Percentiles rank a stretch among this genome's conserved stretches.
Evolutionary conservation across 495 filamentous ascomycete genomes (phyloP).

Genomic region (Penicillium antarcticum): DNA sequence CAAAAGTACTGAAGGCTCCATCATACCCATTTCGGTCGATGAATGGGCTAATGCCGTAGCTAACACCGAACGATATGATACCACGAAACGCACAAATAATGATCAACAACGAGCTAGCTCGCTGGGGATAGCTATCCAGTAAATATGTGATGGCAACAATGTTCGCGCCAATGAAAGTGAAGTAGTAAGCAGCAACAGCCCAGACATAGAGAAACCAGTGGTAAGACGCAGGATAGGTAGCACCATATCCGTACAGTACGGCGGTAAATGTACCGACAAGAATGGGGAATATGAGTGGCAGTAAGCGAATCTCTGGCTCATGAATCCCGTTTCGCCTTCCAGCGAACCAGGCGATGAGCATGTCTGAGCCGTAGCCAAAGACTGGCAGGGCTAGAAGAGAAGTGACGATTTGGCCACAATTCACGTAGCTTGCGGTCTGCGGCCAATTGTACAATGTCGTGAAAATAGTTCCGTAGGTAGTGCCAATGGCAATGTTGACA

Average conservation of each 20-base stretch:
- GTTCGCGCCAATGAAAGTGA: constrained; percentile 37
- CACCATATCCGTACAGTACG: constrained; percentile 32
- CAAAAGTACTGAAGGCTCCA: constrained; percentile 27
- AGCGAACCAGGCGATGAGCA: constrained; percentile 23
- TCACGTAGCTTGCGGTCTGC: constrained; percentile 30
- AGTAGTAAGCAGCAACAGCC: constrained; percentile 31
- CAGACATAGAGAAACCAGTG: constrained; percentile 36
- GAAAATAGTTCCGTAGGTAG: constrained; percentile 35
- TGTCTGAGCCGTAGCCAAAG: constrained; percentile 29
- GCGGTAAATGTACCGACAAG: constrained; percentile 27
- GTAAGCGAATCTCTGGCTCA: constrained; percentile 30
- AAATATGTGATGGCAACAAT: constrained; percentile 38
- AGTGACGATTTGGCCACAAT: constrained; percentile 29
- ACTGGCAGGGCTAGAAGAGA: constrained; percentile 32
- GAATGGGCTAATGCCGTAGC: constrained; percentile 25
- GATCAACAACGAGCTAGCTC: constrained; percentile 33
- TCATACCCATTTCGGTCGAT: constrained; percentile 25
- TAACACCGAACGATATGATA: constrained; percentile 34
- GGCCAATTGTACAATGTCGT: constrained; percentile 33
- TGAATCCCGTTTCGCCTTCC: constrained; percentile 21
- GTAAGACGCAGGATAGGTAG: constrained; percentile 24
- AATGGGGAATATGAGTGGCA: constrained; percentile 30
- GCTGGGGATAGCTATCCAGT: constrained; percentile 34
- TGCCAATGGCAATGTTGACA: constrained; percentile 35
- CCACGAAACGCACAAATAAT: constrained; percentile 40